Evolutionary conservation across 1,284 basidiomycete species (phyloP).

Genomic region (Athelia sp.): DNA sequence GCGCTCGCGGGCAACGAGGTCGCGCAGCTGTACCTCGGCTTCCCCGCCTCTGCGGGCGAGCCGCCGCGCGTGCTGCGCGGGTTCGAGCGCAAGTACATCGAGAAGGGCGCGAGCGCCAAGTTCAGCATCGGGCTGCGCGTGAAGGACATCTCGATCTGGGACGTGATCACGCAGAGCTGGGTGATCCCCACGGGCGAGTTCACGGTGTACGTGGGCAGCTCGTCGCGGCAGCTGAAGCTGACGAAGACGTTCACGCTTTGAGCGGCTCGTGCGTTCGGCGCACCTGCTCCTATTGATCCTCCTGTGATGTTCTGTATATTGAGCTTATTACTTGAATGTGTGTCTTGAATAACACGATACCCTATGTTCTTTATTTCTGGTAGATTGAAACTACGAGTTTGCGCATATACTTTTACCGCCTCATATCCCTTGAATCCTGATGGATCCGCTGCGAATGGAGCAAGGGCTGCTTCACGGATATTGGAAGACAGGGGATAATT

Average conservation of each 20-base stretch:
- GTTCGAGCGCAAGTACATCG: constrained; percentile 37
- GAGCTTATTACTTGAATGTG: too few species aligned
- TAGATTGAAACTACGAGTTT: too few species aligned
- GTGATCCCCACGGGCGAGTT: constrained; percentile 1
- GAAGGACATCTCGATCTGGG: constrained; percentile 41
- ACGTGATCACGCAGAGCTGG: background rate
- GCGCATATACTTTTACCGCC: too few species aligned
- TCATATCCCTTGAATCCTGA: too few species aligned
- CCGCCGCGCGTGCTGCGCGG: constrained; percentile 40
- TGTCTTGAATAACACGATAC: too few species aligned
- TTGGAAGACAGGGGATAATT: too few species aligned
- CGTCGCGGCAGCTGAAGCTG: background rate
- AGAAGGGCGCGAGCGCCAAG: constrained; percentile 26
- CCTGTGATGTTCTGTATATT: too few species aligned
- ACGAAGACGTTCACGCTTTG: background rate
- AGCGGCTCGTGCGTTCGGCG: too few species aligned
- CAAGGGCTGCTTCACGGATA: too few species aligned
- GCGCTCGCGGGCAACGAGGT: constrained; percentile 22
- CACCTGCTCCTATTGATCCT: too few species aligned
- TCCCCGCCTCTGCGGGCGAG: constrained; percentile 32
- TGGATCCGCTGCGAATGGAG: too few species aligned
- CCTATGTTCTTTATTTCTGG: too few species aligned
- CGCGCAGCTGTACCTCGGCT: constrained; percentile 17
- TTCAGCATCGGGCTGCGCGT: constrained; percentile 35
- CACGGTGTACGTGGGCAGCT: background rate